Conservation (phyloP, 1,284 basidiomycete genomes). For the Trametes polyzona region DNA sequence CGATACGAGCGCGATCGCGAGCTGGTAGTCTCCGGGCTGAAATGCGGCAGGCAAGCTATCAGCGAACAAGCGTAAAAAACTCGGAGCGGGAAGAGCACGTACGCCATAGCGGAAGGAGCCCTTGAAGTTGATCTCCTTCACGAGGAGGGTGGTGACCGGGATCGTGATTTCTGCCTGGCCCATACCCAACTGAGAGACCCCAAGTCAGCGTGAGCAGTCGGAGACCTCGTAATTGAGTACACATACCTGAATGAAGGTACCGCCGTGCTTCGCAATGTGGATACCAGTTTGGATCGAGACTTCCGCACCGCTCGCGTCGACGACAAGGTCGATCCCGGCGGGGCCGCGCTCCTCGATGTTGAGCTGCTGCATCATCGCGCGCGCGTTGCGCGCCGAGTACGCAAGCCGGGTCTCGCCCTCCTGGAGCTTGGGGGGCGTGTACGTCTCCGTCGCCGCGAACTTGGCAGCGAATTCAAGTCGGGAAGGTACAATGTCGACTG, state of each 20-base stretch:
- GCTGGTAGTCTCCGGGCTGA: conserved; percentile 86
- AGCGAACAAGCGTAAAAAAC: neutral
- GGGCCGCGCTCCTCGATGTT: conserved; percentile 63
- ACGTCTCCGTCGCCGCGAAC: conserved; percentile 89
- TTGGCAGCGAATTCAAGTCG: conserved; percentile 87
- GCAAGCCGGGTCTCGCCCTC: conserved; percentile 68
- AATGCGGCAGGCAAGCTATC: conserved; percentile 5
- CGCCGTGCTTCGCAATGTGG: conserved; percentile 72
- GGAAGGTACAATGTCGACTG: conserved; percentile 81
- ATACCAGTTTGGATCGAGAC: conserved; percentile 86
- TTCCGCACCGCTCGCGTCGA: conserved; percentile 91
- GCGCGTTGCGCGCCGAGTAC: conserved; percentile 74
- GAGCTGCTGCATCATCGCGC: conserved; percentile 58
- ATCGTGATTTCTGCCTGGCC: conserved; percentile 66
- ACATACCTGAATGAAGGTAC: conserved; percentile 69
- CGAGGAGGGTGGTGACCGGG: conserved; percentile 62
- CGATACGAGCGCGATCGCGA: conserved; percentile 82
- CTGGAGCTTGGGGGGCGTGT: conserved; percentile 65
- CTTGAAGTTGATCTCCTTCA: conserved; percentile 81
- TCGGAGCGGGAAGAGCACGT: conserved; percentile 32
- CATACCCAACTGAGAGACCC: conserved; percentile 67
- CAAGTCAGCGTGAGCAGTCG: neutral
- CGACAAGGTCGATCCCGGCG: conserved; percentile 67
- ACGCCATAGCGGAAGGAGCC: conserved; percentile 90
- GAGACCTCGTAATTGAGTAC: neutral